phyloP scores from a whole-genome alignment of 139 green algal species.

The Tetraselmis chui region DNA sequence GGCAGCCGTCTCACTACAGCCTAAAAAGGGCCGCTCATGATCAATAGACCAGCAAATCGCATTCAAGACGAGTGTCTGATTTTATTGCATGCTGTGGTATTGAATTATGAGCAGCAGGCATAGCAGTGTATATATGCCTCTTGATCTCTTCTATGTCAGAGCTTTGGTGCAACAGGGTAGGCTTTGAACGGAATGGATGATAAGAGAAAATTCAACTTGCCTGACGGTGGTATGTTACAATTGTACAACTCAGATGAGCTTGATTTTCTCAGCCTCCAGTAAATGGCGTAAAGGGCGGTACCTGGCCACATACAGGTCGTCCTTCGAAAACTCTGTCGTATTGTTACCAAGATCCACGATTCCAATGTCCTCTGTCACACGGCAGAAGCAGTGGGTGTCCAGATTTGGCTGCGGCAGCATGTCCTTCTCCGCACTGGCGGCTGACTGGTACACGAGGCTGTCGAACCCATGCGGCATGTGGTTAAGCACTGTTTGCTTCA shows the following conservation, averaged over 20 bases:
- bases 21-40: too few relatives aligned
- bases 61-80: too few relatives aligned
- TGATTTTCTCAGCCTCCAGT: constrained; percentile 21
- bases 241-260: constrained; percentile 32
- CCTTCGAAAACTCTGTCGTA: constrained; percentile 35
- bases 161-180: too few relatives aligned
- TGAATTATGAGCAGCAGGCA: too few relatives aligned
- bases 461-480: constrained; percentile 27
- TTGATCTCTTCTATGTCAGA: too few relatives aligned
- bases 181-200: too few relatives aligned
- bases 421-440: constrained; percentile 25
- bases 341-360: constrained; percentile 34
- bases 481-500: constrained; percentile 26
- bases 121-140: too few relatives aligned
- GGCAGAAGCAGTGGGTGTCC: constrained; percentile 37
- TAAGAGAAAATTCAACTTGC: too few relatives aligned
- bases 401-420: constrained; percentile 37
- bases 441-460: constrained; percentile 30
- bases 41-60: too few relatives aligned
- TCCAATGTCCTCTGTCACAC: constrained; percentile 35
- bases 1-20: too few relatives aligned
- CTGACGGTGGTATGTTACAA: too few relatives aligned
- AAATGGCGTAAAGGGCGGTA: constrained; percentile 30
- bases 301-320: constrained; percentile 43
- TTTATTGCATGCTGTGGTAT: too few relatives aligned